A percentile compares a stretch with the other conserved stretches of the same genome.
Evolutionary conservation across 345 rosid genomes (phyloP).

Genomic region (Turritis glabra): DNA sequence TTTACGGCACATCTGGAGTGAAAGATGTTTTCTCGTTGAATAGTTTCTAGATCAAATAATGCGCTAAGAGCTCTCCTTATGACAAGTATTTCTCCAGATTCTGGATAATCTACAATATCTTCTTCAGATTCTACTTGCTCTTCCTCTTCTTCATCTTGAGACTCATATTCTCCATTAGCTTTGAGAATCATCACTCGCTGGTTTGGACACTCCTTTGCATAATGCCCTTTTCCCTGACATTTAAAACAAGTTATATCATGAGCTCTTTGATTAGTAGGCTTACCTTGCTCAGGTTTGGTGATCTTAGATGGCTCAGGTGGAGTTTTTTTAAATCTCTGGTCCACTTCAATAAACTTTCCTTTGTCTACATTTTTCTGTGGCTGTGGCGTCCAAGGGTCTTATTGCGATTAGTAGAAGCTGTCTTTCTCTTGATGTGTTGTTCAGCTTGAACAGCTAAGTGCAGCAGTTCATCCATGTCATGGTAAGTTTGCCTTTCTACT

Average conservation of each 20-base stretch:
- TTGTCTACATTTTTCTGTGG: not conserved
- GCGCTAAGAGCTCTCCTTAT: not conserved
- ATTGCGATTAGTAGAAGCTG: accelerated
- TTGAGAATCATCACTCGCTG: not conserved
- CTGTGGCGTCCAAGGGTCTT: not conserved
- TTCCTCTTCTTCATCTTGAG: not conserved
- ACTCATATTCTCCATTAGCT: not conserved
- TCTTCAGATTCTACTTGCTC: not conserved
- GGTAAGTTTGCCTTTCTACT: not conserved
- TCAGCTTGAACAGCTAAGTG: not conserved
- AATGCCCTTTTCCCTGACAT: not conserved
- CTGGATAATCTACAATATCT: not conserved
- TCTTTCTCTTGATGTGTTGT: not conserved
- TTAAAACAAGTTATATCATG: not conserved
- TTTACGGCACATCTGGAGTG: not conserved
- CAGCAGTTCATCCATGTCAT: not conserved
- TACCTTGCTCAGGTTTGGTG: not conserved
- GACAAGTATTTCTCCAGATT: too few relatives aligned
- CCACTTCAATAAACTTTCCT: not conserved
- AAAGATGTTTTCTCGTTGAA: not conserved
- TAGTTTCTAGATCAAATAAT: not conserved
- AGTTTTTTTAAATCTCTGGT: not conserved
- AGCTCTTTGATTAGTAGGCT: not conserved
- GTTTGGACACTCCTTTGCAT: not conserved
- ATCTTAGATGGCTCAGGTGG: not conserved